Evolutionary conservation across 805 yeast genomes (phyloP).

Genomic region (Teunomyces panamensis): DNA sequence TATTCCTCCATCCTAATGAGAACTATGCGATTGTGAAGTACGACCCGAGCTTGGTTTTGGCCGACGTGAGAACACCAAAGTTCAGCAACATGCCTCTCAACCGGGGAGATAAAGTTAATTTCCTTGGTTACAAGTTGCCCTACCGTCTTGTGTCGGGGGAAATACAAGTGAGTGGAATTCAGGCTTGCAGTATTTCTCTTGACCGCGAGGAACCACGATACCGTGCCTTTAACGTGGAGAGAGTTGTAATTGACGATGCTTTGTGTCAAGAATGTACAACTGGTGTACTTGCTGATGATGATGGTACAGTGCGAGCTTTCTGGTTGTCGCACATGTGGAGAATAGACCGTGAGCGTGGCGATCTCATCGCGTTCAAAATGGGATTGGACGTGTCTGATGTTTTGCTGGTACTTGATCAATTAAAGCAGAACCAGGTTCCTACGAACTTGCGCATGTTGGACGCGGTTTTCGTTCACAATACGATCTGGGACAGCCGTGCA

Average conservation of each 20-base stretch:
- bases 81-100: slow-evolving; percentile 54
- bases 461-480: slow-evolving; percentile 68
- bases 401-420: slow-evolving; percentile 49
- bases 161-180: slow-evolving; percentile 72
- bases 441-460: slow-evolving; percentile 62
- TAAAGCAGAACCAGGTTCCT: slow-evolving; percentile 53
- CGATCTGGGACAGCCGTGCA: slow-evolving; percentile 72
- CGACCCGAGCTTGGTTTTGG: slow-evolving; percentile 70
- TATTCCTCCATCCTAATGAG: slow-evolving; percentile 82
- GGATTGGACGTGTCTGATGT: slow-evolving; percentile 77
- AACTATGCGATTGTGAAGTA: slow-evolving; percentile 82
- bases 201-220: slow-evolving; percentile 71
- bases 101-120: slow-evolving; percentile 74
- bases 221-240: slow-evolving; percentile 80
- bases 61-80: slow-evolving; percentile 68
- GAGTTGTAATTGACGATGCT: slow-evolving; percentile 70
- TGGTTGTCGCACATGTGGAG: slow-evolving; percentile 88
- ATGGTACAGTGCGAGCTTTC: slow-evolving; percentile 77
- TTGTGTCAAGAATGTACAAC: slow-evolving; percentile 71
- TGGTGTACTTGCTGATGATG: slow-evolving; percentile 73
- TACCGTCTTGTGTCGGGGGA: slow-evolving; percentile 69
- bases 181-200: slow-evolving; percentile 70
- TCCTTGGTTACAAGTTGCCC: slow-evolving; percentile 75
- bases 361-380: slow-evolving; percentile 64
- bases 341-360: slow-evolving; percentile 45